Evolutionary conservation across 23 red algal genomes (phyloP).

Genomic region (Agarophyton chilense): DNA sequence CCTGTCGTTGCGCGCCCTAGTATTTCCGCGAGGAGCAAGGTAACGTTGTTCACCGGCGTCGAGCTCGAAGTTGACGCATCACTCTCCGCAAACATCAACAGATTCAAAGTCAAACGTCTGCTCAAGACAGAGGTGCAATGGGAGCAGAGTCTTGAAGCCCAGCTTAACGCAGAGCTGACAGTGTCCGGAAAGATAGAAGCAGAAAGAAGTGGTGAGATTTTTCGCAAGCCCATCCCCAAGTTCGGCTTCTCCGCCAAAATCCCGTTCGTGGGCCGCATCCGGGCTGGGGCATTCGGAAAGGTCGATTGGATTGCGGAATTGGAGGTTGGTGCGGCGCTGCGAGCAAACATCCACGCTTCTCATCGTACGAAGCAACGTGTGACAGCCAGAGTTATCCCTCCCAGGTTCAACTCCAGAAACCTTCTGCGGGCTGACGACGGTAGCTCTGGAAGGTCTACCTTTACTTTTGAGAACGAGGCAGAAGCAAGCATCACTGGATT

Average conservation of each 20-base stretch:
- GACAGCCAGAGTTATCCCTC: background rate
- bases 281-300: background rate
- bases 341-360: background rate
- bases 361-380: background rate
- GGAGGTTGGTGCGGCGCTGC: background rate
- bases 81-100: background rate
- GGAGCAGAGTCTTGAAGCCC: background rate
- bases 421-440: background rate
- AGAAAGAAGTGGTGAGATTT: background rate
- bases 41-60: background rate
- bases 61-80: background rate
- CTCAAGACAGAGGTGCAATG: background rate
- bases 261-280: conserved; percentile 1
- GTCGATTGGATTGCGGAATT: background rate
- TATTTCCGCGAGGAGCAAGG: background rate
- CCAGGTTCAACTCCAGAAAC: background rate
- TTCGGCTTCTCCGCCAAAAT: background rate
- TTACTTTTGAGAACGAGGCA: background rate
- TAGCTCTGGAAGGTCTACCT: background rate
- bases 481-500: background rate
- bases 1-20: background rate
- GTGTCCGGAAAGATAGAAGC: background rate
- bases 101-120: background rate
- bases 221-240: background rate
- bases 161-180: background rate